Evolutionary conservation across 2,329 filamentous ascomycete genomes (phyloP).

Genomic region (Neonectria ditissima): DNA sequence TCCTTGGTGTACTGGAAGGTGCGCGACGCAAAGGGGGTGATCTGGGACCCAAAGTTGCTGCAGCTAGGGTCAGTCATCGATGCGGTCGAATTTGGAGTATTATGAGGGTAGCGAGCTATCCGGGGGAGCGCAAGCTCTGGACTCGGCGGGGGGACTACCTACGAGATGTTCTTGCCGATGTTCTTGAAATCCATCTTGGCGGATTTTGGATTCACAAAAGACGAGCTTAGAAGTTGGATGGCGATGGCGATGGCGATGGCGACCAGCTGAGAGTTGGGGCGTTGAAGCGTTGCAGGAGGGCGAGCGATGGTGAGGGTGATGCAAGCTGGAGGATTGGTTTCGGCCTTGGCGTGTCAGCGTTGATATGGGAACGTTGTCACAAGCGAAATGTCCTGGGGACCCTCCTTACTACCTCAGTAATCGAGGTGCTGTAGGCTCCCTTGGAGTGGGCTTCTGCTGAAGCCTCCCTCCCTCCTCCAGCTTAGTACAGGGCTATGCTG

Average conservation of each 20-base stretch:
- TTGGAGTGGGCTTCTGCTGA: too few species aligned
- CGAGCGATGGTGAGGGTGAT: slow-evolving; percentile 28
- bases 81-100: slow-evolving; percentile 31
- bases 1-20: slow-evolving; percentile 99
- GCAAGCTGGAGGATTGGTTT: slow-evolving; percentile 27
- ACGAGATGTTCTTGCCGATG: slow-evolving; percentile 68
- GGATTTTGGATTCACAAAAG: slow-evolving; percentile 19
- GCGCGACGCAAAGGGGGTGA: slow-evolving; percentile 92
- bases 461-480: slow-evolving; percentile 25
- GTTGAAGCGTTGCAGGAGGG: slow-evolving; percentile 23
- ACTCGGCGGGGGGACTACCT: slow-evolving; percentile 46
- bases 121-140: slow-evolving; percentile 31
- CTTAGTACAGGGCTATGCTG: not conserved
- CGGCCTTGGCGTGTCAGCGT: slow-evolving; percentile 41
- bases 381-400: slow-evolving; percentile 44
- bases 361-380: slow-evolving; percentile 47
- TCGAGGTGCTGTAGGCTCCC: too few species aligned
- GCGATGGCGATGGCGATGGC: slow-evolving; percentile 23
- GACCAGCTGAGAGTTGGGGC: slow-evolving; percentile 21
- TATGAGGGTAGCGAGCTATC: slow-evolving; percentile 26
- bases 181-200: slow-evolving; percentile 69
- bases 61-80: slow-evolving; percentile 28
- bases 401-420: not conserved
- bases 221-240: slow-evolving; percentile 5
- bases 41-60: slow-evolving; percentile 77